Conservation (phyloP, 2,329 filamentous ascomycete genomes). For the Verticillium dahliae region DNA sequence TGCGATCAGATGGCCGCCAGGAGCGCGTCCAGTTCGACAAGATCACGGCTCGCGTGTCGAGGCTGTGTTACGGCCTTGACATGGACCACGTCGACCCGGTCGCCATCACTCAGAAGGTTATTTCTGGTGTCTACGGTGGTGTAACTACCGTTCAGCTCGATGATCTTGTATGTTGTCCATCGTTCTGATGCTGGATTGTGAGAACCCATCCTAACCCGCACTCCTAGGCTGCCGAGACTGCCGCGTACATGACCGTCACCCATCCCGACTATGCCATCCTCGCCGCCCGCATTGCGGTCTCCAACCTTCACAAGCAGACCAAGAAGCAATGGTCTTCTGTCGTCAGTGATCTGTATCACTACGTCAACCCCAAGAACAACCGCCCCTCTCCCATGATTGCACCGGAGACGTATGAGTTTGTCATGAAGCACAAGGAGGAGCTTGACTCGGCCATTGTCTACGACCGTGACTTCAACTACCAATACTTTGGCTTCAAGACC, state of each 20-base stretch:
- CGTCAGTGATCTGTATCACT: conserved; percentile 87
- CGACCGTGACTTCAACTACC: conserved; percentile 99
- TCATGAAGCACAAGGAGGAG: conserved; percentile 95
- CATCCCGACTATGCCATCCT: conserved; percentile 99
- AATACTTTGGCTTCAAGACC: conserved; percentile 99
- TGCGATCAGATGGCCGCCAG: conserved; percentile 81
- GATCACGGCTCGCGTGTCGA: conserved; percentile 96
- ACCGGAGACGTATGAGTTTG: conserved; percentile 78
- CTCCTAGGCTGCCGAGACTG: conserved; percentile 86
- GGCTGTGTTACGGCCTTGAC: conserved; percentile 95
- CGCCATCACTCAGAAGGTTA: conserved; percentile 98
- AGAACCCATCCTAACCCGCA: conserved; percentile 10
- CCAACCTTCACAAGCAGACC: conserved; percentile 99
- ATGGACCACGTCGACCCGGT: conserved; percentile 92
- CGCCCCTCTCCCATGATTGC: conserved; percentile 90
- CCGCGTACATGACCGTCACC: conserved; percentile 99
- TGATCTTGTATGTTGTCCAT: conserved; percentile 67
- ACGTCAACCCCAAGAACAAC: conserved; percentile 89
- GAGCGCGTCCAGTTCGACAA: conserved; percentile 99
- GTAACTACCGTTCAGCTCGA: conserved; percentile 95
- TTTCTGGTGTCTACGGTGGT: conserved; percentile 97
- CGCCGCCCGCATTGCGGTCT: conserved; percentile 95
- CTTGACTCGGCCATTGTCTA: conserved; percentile 98
- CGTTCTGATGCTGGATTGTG: not conserved
- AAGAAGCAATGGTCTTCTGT: conserved; percentile 99